phyloP scores from a whole-genome alignment of 305 asterid genomes.

The Solanum hybrid region DNA sequence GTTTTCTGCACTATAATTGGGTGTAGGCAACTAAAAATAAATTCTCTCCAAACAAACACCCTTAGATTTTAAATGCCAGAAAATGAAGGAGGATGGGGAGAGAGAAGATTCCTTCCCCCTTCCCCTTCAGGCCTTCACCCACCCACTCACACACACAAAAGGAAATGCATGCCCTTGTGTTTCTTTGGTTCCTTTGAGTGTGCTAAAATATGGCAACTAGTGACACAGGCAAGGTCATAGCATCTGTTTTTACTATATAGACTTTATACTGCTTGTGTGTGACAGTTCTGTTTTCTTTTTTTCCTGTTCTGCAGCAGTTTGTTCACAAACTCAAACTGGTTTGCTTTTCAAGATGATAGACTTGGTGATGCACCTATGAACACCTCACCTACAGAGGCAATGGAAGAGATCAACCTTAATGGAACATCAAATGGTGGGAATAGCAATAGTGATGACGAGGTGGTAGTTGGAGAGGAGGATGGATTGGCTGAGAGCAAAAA shows the following conservation, averaged over 20 bases:
- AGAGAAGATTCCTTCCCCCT: neutral
- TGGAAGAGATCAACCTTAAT: conserved; percentile 56
- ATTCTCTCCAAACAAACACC: neutral
- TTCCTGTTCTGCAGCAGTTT: conserved; percentile 40
- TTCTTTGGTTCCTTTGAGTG: neutral
- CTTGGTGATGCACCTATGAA: conserved; percentile 34
- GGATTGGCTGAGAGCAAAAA: conserved; percentile 32
- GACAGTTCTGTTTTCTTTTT: neutral
- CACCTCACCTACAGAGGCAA: conserved; percentile 44
- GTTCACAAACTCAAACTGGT: conserved; percentile 99
- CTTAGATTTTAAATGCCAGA: neutral
- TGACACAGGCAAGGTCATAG: neutral
- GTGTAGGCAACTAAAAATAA: neutral
- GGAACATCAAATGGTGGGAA: conserved; percentile 46
- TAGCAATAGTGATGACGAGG: conserved; percentile 67
- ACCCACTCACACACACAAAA: neutral
- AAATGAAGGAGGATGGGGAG: neutral
- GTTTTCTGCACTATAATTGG: neutral
- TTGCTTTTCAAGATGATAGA: conserved; percentile 85
- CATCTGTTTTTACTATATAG: conserved; percentile 6
- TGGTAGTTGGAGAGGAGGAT: conserved; percentile 62
- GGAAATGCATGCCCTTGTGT: neutral
- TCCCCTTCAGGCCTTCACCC: neutral
- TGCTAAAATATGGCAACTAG: neutral
- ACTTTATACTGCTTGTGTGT: neutral